Conservation (phyloP, 1,284 basidiomycete species). For the Leccinum solheimii region DNA sequence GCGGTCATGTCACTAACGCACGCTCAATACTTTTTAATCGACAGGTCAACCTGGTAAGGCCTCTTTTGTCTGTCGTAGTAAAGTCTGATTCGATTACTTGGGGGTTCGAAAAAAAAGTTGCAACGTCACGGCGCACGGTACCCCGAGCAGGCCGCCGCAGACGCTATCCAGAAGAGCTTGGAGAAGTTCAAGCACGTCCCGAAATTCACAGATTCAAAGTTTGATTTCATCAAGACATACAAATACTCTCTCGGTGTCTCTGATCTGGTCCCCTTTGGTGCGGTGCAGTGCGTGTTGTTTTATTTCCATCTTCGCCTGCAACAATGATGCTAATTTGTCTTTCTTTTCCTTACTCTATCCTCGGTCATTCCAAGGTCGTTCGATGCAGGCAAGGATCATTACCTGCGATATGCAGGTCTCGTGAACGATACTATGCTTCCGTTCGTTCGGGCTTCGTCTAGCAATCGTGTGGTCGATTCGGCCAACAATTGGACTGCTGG, state of each 20-base stretch:
- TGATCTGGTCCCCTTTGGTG: slow-evolving; percentile 69
- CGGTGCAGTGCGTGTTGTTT: slow-evolving; percentile 55
- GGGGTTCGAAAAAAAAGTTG: slow-evolving; percentile 45
- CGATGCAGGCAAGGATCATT: slow-evolving; percentile 50
- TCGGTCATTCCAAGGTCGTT: slow-evolving; percentile 42
- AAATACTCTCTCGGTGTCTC: slow-evolving; percentile 57
- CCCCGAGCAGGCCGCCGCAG: slow-evolving; percentile 56
- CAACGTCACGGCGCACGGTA: slow-evolving; percentile 82
- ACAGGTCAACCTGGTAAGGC: slow-evolving; percentile 22
- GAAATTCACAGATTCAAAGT: slow-evolving; percentile 40
- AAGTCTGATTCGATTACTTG: background rate
- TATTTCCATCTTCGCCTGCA: background rate
- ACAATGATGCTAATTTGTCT: background rate
- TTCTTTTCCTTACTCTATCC: background rate
- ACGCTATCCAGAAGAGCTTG: slow-evolving; percentile 49
- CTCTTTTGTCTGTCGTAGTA: background rate
- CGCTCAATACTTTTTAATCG: background rate
- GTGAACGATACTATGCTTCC: slow-evolving; percentile 47
- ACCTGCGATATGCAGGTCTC: slow-evolving; percentile 50
- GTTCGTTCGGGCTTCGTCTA: slow-evolving; percentile 67
- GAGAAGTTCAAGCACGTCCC: slow-evolving; percentile 49
- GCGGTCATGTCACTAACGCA: background rate
- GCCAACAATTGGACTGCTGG: slow-evolving; percentile 71
- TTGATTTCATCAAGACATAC: slow-evolving; percentile 62
- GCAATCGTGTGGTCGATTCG: slow-evolving; percentile 63